Evolutionary conservation across 495 filamentous ascomycete genomes (phyloP).

Genomic region (Niebla homalea): DNA sequence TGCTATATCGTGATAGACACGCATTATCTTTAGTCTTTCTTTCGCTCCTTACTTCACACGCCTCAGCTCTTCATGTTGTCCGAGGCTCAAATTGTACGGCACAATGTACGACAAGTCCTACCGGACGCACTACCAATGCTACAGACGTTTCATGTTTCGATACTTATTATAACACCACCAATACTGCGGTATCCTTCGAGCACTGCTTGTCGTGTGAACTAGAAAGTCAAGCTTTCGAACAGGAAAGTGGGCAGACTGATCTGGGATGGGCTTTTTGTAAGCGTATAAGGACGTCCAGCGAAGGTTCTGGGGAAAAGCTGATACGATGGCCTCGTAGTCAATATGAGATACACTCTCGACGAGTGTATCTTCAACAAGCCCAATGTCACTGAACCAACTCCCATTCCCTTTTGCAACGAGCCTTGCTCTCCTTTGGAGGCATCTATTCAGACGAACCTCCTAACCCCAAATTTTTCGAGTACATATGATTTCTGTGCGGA

Average conservation of each 20-base stretch:
- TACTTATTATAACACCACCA: conserved; percentile 28
- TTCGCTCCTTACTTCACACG: neutral
- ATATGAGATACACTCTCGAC: conserved; percentile 36
- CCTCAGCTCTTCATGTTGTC: conserved; percentile 25
- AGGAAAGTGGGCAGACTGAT: conserved; percentile 36
- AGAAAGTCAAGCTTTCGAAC: conserved; percentile 38
- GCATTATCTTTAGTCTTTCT: conserved; percentile 4
- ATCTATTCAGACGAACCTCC: conserved; percentile 23
- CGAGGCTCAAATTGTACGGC: conserved; percentile 40
- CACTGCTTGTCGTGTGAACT: conserved; percentile 46
- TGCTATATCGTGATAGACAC: neutral
- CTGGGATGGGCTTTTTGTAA: conserved; percentile 48
- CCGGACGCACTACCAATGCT: conserved; percentile 32
- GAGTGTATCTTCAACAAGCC: conserved; percentile 34
- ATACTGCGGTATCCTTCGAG: conserved; percentile 37
- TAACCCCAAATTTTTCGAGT: conserved; percentile 14
- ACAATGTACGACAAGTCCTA: conserved; percentile 28
- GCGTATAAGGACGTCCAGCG: conserved; percentile 3
- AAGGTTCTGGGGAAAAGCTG: neutral
- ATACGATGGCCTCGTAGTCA: conserved; percentile 21
- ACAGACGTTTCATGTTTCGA: conserved; percentile 44
- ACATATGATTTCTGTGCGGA: conserved; percentile 20
- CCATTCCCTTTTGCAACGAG: conserved; percentile 31
- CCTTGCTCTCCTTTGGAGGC: conserved; percentile 26
- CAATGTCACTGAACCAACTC: conserved; percentile 18